A percentile compares a stretch with the other conserved stretches of the same genome.
phyloP scores from a whole-genome alignment of 2,329 filamentous ascomycete species.

The Hymenoscyphus fraxineus region DNA sequence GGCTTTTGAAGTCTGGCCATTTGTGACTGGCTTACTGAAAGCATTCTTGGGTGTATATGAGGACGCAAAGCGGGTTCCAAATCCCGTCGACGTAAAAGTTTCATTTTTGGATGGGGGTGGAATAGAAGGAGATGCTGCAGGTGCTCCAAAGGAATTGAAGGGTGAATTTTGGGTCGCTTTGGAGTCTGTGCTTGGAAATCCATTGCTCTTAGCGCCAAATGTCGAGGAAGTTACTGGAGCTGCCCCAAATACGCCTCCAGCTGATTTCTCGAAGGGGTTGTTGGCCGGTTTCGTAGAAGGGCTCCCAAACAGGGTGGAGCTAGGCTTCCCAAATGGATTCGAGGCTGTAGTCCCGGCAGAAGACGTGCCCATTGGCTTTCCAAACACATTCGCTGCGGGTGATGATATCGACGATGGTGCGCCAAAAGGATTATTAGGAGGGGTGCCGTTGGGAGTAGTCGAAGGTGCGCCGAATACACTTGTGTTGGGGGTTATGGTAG shows the following conservation, averaged over 20 bases:
- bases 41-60: background rate
- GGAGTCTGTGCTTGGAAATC: background rate
- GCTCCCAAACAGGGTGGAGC: background rate
- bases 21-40: conserved; percentile 5
- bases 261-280: conserved; percentile 15
- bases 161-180: background rate
- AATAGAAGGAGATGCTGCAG: conserved; percentile 1
- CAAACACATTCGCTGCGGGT: conserved; percentile 5
- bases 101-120: conserved; percentile 3
- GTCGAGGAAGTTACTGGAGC: background rate
- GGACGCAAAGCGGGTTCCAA: background rate
- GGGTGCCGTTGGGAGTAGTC: conserved; percentile 3
- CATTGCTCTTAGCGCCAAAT: conserved; percentile 2
- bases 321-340: conserved; percentile 13
- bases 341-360: background rate
- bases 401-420: conserved; percentile 3
- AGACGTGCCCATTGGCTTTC: background rate
- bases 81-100: conserved; percentile 6
- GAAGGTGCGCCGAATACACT: conserved; percentile 13
- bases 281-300: background rate
- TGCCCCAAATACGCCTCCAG: conserved; percentile 11
- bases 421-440: conserved; percentile 9
- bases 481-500: conserved; percentile 3
- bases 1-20: background rate
- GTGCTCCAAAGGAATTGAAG: background rate